Conservation (phyloP, 2,329 filamentous ascomycete species). For the Penicillium sclerotigenum region DNA sequence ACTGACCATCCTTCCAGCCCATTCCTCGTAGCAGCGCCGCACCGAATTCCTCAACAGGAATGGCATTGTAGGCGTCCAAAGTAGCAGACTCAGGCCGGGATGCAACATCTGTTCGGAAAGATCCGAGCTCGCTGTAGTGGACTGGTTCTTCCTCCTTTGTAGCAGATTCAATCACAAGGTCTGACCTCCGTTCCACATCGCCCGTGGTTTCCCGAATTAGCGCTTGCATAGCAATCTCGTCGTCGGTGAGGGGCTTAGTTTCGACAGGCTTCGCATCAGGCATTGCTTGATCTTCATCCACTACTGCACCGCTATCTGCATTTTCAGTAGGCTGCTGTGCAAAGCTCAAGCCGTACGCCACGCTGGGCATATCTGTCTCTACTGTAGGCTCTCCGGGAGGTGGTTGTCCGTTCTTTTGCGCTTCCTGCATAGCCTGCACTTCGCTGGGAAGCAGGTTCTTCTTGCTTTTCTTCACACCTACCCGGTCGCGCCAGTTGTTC, state of each 20-base stretch:
- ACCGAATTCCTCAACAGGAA: slow-evolving; percentile 93
- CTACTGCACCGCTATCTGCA: slow-evolving; percentile 14
- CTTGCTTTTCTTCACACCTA: slow-evolving; percentile 55
- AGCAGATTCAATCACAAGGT: slow-evolving; percentile 52
- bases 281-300: slow-evolving; percentile 31
- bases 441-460: slow-evolving; percentile 60
- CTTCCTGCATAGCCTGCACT: slow-evolving; percentile 50
- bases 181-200: slow-evolving; percentile 41
- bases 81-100: slow-evolving; percentile 71
- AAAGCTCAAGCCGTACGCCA: slow-evolving; percentile 55
- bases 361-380: slow-evolving; percentile 52
- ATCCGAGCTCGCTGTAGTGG: slow-evolving; percentile 50
- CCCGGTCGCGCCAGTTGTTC: slow-evolving; percentile 66
- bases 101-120: slow-evolving; percentile 67
- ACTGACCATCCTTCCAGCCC: slow-evolving; percentile 79
- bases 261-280: slow-evolving; percentile 22
- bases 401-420: slow-evolving; percentile 32
- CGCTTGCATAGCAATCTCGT: slow-evolving; percentile 65
- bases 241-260: slow-evolving; percentile 49
- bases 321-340: slow-evolving; percentile 29
- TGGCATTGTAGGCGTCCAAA: slow-evolving; percentile 78
- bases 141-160: slow-evolving; percentile 25
- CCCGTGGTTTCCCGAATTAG: slow-evolving; percentile 57
- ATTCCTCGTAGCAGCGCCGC: slow-evolving; percentile 86
- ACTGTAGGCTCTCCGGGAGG: slow-evolving; percentile 38